Evolutionary conservation across 257 asterid genomes (phyloP), one percentile per base, ranked within the genome.

Genomic region (Forsythia viridissima): DNA sequence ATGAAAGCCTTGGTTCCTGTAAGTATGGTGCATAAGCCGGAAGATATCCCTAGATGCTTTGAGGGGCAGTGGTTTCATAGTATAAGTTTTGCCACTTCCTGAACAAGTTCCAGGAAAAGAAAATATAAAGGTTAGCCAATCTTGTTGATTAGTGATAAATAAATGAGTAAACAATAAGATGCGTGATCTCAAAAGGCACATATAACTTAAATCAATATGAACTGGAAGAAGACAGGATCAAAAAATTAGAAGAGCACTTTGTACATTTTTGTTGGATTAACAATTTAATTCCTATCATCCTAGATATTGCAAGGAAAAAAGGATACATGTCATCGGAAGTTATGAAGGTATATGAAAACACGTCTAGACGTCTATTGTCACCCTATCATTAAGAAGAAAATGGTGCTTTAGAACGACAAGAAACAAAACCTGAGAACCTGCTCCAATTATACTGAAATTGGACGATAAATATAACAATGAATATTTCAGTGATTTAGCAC

Each of bases 81-180:
- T 93, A 82, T 82, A 96, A 21, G 99, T 96, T 82, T 96, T 96
- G 75, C 98, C 99, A 86, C 99, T 96, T 88, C 99, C 98, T 93
- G 88, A 78, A n/a, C 66, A 40, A 78, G 66, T 74, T 72, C 46
- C 73, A 81, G 67, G 51, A 44, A n/a, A 44, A 41, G 40, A 67
- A 15, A 79, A 55, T 52, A 73, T 8, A 51, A 20, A 24, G 57
- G 74, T 67, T 21, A 55, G 70, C 30, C 11, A 66, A 41, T 40
- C 42, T 76, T 55, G 21, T 55, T 63, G 44, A 52, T 16, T 2
- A 63, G 68, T 11, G 73, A 10, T 44, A 59, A 16, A 71, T 44
- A 18, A 63, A 65, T 12, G 20, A 40, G 4, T 18, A 52, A n/a
- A 48, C 52, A 48, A 40, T 48, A 24, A 68, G 79, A 42, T 65